phyloP scores from a whole-genome alignment of 768 basidiomycete species.

The Tylopilus felleus region DNA sequence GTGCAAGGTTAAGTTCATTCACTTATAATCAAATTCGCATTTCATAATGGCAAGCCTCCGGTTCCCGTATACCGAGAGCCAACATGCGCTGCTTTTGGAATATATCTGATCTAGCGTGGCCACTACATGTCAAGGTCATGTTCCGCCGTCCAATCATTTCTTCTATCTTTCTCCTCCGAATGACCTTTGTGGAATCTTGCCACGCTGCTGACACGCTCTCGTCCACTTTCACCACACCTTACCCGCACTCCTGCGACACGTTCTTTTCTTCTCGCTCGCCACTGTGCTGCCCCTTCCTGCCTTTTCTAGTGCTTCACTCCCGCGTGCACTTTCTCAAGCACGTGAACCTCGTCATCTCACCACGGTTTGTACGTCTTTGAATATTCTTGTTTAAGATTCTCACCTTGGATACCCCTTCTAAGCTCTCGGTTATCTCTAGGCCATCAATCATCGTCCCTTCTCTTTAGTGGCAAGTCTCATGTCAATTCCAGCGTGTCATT shows the following conservation, averaged over 20 bases:
- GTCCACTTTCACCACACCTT: constrained; percentile 43
- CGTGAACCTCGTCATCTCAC: constrained; percentile 28
- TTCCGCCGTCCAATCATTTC: constrained; percentile 32
- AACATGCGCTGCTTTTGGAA: constrained; percentile 29
- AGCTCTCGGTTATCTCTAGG: constrained; percentile 28
- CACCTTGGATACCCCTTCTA: constrained; percentile 16
- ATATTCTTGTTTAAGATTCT: constrained; percentile 28
- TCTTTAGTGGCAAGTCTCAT: constrained; percentile 28
- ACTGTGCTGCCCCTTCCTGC: constrained; percentile 52
- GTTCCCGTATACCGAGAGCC: constrained; percentile 29
- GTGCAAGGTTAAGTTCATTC: constrained; percentile 38
- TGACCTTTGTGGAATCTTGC: constrained; percentile 41
- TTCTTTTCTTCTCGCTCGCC: constrained; percentile 50
- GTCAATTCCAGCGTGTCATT: constrained; percentile 27
- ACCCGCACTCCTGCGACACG: constrained; percentile 66
- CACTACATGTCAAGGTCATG: constrained; percentile 21
- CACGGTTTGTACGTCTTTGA: constrained; percentile 32
- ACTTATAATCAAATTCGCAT: constrained; percentile 43
- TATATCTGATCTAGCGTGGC: constrained; percentile 25
- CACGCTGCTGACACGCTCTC: constrained; percentile 63
- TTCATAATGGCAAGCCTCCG: constrained; percentile 36
- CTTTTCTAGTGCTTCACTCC: constrained; percentile 51
- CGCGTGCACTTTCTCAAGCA: constrained; percentile 27
- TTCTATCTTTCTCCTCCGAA: constrained; percentile 50
- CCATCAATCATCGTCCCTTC: constrained; percentile 12